Evolutionary conservation across 208 protist genomes (phyloP).

Genomic region (Leishmania turanica): DNA sequence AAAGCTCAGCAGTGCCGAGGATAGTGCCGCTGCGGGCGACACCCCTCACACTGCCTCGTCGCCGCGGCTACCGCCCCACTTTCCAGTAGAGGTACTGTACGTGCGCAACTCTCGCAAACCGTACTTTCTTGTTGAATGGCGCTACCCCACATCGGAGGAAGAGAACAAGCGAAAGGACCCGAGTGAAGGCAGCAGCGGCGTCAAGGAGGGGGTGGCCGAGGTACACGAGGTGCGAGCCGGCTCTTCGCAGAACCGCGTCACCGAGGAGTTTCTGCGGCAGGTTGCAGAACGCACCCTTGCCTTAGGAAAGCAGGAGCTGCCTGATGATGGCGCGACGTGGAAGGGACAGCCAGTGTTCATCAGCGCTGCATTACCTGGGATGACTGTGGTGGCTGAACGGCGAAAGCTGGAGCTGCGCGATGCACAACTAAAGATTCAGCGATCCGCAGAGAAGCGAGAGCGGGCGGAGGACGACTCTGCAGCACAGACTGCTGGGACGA

Average conservation of each 20-base stretch:
- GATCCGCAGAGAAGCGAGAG: slow-evolving; percentile 29
- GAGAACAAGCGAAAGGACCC: slow-evolving; percentile 22
- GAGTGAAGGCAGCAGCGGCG: slow-evolving; percentile 1
- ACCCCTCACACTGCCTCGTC: slow-evolving; percentile 1
- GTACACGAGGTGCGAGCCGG: not conserved
- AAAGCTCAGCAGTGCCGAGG: not conserved
- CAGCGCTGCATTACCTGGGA: slow-evolving; percentile 40
- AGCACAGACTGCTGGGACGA: not conserved
- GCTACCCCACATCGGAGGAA: slow-evolving; percentile 50
- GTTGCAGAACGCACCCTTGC: slow-evolving; percentile 26
- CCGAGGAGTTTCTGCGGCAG: slow-evolving; percentile 9
- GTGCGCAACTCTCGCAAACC: slow-evolving; percentile 70
- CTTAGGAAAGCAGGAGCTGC: slow-evolving; percentile 17
- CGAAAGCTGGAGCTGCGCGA: slow-evolving; percentile 65
- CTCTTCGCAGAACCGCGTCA: slow-evolving; percentile 10
- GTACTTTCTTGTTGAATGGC: slow-evolving; percentile 85
- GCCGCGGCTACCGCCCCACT: slow-evolving; percentile 34
- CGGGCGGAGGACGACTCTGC: slow-evolving; percentile 9
- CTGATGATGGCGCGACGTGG: slow-evolving; percentile 17
- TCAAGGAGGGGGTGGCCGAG: not conserved
- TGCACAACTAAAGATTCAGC: slow-evolving; percentile 28
- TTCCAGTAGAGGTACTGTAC: slow-evolving; percentile 76
- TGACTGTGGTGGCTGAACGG: slow-evolving; percentile 52
- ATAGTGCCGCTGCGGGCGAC: slow-evolving; percentile 1
- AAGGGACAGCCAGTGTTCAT: slow-evolving; percentile 59